Conservation (phyloP, 495 filamentous ascomycete species). For the Penicillium silybi region DNA sequence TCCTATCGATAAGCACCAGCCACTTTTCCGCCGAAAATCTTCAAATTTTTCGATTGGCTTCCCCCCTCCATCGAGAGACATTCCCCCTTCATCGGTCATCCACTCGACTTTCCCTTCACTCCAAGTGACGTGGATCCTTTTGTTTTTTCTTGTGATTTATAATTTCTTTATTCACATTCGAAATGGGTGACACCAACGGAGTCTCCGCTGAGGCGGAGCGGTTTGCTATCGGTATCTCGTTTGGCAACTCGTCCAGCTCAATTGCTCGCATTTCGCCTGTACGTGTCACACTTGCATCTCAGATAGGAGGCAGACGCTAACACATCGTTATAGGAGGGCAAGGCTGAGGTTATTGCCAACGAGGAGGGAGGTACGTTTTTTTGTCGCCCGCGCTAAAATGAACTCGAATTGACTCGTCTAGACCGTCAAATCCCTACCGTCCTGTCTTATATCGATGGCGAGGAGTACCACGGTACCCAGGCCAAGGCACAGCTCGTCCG, state of each 20-base stretch:
- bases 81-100: constrained; percentile 15
- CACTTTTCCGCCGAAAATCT: constrained; percentile 30
- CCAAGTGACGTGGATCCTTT: constrained; percentile 13
- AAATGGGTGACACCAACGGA: constrained; percentile 55
- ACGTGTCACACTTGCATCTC: constrained; percentile 24
- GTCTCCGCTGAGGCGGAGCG: constrained; percentile 49
- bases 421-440: constrained; percentile 96
- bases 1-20: constrained; percentile 41
- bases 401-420: constrained; percentile 29
- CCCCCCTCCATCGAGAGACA: constrained; percentile 24
- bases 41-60: constrained; percentile 26
- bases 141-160: constrained; percentile 10
- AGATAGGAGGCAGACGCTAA: constrained; percentile 9
- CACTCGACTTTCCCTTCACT: constrained; percentile 13
- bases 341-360: constrained; percentile 96
- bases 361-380: constrained; percentile 82
- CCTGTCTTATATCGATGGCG: constrained; percentile 88
- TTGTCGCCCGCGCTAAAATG: constrained; percentile 1
- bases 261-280: constrained; percentile 79
- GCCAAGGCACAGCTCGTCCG: constrained; percentile 89
- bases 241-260: constrained; percentile 96
- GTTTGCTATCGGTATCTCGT: constrained; percentile 89
- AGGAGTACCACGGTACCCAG: constrained; percentile 95
- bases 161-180: constrained; percentile 17
- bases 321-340: constrained; percentile 64